Evolutionary conservation across 768 basidiomycete genomes (phyloP).

Genomic region (Ramaria rubella): DNA sequence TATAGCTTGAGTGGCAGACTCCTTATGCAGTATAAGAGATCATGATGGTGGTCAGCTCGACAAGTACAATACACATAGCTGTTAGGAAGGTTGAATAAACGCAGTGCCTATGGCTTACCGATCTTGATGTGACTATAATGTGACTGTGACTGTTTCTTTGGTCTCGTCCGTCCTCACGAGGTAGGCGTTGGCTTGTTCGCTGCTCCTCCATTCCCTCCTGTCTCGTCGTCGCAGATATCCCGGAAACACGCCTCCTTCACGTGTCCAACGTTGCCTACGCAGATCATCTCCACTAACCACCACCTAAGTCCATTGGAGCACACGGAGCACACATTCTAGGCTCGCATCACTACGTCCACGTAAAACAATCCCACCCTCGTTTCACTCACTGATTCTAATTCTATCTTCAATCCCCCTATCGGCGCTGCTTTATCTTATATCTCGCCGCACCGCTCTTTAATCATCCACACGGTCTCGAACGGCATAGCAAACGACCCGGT

Average conservation of each 20-base stretch:
- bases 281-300: not conserved
- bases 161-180: not conserved
- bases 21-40: too few relatives aligned
- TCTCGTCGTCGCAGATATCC: not conserved
- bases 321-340: not conserved
- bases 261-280: not conserved
- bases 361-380: constrained; percentile 5
- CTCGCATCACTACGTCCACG: not conserved
- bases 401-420: not conserved
- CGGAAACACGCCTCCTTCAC: not conserved
- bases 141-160: not conserved
- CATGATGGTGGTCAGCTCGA: too few relatives aligned
- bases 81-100: not conserved
- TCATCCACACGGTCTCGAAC: not conserved
- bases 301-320: too few relatives aligned
- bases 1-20: too few relatives aligned
- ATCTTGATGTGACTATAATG: not conserved
- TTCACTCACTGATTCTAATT: constrained; percentile 2
- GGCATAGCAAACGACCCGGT: not conserved
- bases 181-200: not conserved
- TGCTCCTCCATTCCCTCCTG: not conserved
- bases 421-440: not conserved
- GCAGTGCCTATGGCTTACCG: not conserved
- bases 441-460: not conserved
- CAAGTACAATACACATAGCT: not conserved